Conservation (phyloP, 345 rosid genomes). For the Eucalyptus victrix region DNA sequence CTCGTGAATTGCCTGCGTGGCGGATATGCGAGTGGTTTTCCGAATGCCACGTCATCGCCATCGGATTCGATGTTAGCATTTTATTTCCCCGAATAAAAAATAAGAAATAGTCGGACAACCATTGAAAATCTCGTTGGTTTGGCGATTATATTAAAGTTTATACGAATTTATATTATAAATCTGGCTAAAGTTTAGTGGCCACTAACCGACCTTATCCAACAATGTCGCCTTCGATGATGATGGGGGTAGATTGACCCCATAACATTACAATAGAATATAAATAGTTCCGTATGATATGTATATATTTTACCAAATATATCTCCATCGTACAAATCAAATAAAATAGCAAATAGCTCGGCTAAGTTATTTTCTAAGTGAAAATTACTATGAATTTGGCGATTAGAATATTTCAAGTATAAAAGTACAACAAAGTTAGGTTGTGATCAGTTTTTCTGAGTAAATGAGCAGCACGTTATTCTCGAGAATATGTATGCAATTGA, state of each 20-base stretch:
- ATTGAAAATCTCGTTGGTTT: not conserved
- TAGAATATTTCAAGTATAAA: not conserved
- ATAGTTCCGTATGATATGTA: not conserved
- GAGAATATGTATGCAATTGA: not conserved
- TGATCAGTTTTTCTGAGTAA: not conserved
- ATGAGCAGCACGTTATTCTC: rapidly evolving
- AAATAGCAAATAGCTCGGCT: rapidly evolving
- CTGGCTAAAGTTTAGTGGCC: not conserved
- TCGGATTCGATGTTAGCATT: not conserved
- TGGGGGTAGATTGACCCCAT: not conserved
- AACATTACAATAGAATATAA: not conserved
- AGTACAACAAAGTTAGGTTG: not conserved
- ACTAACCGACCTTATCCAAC: not conserved
- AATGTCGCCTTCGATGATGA: not conserved
- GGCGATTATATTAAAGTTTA: not conserved
- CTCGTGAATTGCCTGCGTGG: not conserved
- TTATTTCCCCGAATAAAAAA: not conserved
- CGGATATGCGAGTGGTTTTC: not conserved
- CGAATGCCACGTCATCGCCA: not conserved
- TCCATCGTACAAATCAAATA: rapidly evolving
- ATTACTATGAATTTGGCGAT: not conserved
- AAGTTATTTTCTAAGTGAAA: not conserved
- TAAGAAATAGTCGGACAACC: not conserved
- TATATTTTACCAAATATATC: not conserved
- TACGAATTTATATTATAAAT: not conserved